phyloP scores from a whole-genome alignment of 805 yeast genomes.

The Kregervanrija fluxuum region DNA sequence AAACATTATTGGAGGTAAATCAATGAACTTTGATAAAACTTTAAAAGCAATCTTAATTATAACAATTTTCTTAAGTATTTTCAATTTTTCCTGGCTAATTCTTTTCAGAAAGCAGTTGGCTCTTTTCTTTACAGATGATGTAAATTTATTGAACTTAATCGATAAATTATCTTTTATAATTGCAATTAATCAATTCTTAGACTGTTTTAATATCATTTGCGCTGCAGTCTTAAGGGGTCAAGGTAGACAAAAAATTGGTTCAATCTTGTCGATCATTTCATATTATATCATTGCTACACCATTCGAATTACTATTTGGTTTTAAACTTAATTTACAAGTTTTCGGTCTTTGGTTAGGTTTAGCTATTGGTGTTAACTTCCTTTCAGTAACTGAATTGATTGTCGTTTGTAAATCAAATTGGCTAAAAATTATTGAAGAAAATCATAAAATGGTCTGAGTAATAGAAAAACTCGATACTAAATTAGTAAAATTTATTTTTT shows the following conservation, averaged over 20 bases:
- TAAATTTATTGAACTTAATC: conserved; percentile 30
- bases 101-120: conserved; percentile 33
- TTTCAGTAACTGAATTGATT: conserved; percentile 34
- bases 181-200: conserved; percentile 43
- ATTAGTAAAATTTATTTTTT: not conserved
- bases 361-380: conserved; percentile 34
- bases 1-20: conserved; percentile 45
- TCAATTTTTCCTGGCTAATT: conserved; percentile 34
- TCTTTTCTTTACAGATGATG: conserved; percentile 34
- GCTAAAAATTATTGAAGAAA: conserved; percentile 39
- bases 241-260: conserved; percentile 48
- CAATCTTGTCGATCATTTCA: conserved; percentile 36
- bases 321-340: conserved; percentile 31
- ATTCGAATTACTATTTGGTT: conserved; percentile 37
- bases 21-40: conserved; percentile 29
- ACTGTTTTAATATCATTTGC: conserved; percentile 37
- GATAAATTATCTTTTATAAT: conserved; percentile 37
- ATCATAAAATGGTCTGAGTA: conserved; percentile 11
- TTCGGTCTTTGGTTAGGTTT: conserved; percentile 44
- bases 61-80: conserved; percentile 26
- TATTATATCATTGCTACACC: conserved; percentile 47
- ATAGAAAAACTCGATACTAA: not conserved
- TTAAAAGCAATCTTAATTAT: conserved; percentile 30
- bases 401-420: conserved; percentile 43
- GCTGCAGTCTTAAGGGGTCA: conserved; percentile 47